Percentiles rank a stretch among this genome's conserved stretches.
phyloP scores from a whole-genome alignment of 2,329 filamentous ascomycete genomes.

The Exserohilum turcica region DNA sequence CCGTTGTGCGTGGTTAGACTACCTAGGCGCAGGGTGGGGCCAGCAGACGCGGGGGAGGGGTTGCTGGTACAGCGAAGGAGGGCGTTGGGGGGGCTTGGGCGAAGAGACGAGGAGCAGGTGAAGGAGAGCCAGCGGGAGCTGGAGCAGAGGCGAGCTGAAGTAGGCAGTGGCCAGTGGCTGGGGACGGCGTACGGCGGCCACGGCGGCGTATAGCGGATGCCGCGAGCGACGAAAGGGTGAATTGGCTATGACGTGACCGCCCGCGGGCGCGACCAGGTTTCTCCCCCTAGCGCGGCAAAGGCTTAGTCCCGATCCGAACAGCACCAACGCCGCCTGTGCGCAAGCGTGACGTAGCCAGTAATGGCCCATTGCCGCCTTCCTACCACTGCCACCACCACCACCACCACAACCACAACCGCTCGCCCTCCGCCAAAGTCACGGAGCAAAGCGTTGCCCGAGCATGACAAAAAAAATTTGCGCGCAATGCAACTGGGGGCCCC shows the following conservation, averaged over 20 bases:
- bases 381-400: no score
- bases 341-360: slow-evolving; percentile 10
- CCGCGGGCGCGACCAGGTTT: neutral
- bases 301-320: neutral
- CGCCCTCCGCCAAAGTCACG: no score
- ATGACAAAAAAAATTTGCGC: no score
- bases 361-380: neutral
- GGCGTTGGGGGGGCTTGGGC: neutral
- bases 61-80: slow-evolving; percentile 7
- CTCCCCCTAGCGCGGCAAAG: slow-evolving; percentile 6
- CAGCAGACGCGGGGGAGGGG: slow-evolving; percentile 26
- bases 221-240: slow-evolving; percentile 3
- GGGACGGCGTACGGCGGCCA: neutral
- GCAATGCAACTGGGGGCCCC: no score
- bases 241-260: slow-evolving; percentile 13
- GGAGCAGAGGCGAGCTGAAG: slow-evolving; percentile 5
- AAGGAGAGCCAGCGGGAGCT: neutral
- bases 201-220: neutral
- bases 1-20: slow-evolving; percentile 35
- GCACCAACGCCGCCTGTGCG: slow-evolving; percentile 7
- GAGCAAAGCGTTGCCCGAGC: no score
- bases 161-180: slow-evolving; percentile 5
- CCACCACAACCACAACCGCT: neutral
- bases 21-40: slow-evolving; percentile 34
- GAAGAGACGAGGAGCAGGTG: neutral